Conservation (phyloP, 805 yeast species). For the Lipomyces kockii region DNA sequence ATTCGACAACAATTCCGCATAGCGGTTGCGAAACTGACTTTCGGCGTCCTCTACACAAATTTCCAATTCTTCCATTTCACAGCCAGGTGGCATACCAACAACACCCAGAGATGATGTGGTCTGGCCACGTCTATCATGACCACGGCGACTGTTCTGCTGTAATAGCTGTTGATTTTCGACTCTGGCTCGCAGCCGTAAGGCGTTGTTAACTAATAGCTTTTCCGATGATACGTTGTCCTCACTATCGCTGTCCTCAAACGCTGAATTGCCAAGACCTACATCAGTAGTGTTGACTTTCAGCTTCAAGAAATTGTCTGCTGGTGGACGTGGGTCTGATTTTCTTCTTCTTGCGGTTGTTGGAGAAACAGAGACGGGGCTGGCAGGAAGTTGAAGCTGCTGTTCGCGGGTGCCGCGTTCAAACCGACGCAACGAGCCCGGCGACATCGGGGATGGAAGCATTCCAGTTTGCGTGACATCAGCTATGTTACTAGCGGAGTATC, state of each 20-base stretch:
- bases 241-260: background rate
- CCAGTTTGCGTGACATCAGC: background rate
- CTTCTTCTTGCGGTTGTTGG: background rate
- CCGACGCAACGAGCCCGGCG: background rate
- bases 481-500: background rate
- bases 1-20: background rate
- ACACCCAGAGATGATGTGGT: background rate
- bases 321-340: background rate
- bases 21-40: background rate
- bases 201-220: background rate
- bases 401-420: slow-evolving; percentile 1
- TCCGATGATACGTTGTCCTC: background rate
- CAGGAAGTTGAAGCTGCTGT: background rate
- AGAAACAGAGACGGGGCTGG: background rate
- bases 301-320: background rate
- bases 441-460: background rate
- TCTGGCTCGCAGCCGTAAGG: slow-evolving; percentile 3
- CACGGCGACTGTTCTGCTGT: background rate
- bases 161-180: slow-evolving; percentile 1
- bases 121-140: background rate
- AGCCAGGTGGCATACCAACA: background rate
- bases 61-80: background rate
- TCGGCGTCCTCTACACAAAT: background rate
- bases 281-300: background rate
- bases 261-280: background rate